Base-by-base conservation (phyloP, 495 filamentous ascomycete species). In the Umbilicaria muhlenbergii region DNA sequence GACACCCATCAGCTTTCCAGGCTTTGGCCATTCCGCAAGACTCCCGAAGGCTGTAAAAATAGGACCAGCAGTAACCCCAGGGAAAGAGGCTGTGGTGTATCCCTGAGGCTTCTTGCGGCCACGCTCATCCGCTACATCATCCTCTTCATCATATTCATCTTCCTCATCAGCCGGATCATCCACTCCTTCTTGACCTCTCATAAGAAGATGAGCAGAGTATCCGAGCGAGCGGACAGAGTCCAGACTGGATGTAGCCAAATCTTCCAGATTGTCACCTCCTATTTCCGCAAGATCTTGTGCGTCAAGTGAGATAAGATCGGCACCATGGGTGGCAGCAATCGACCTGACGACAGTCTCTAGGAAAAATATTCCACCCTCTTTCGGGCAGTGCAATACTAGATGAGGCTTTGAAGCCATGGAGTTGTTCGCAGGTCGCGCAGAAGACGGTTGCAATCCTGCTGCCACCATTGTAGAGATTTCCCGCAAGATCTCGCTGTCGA, bases 261-360 rank as follows among this genome's bases (percentile, higher is more conserved):
- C 84, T 33, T 81, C 74, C 17, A 84, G 46, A 54, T 83, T 84
- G 50, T 79, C 71, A 24, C 77, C 82, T 34, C 81, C 72, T 34
- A 96, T 65, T 43, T 86, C 69, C 12, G 86, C 82, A 48, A 98
- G 69, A 56, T 86, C 83, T 47, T 82, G 77, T 12, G 86, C 78
- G 58, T 81, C 77, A 12, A 98, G 60, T 17, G 74, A 71, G 32
- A 98, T 63, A 5, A 95, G 55, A 57, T 96, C 83, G n/a, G 87
- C 78, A 31, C 65, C 61, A 11, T 81, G 45, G 14, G 73, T 66
- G 11, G 61, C 54, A 2, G 86, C 81, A 28, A 83, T 59, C 24
- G 59, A 62, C 36, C 71, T 63, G 7, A 83, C 70, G 21, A 83
- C 55, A 1, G 60, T 56, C 43, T 81, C 68, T 33, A 88, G 58